phyloP scores from a whole-genome alignment of 176 grass and related monocot species.

The Guadua angustifolia region DNA sequence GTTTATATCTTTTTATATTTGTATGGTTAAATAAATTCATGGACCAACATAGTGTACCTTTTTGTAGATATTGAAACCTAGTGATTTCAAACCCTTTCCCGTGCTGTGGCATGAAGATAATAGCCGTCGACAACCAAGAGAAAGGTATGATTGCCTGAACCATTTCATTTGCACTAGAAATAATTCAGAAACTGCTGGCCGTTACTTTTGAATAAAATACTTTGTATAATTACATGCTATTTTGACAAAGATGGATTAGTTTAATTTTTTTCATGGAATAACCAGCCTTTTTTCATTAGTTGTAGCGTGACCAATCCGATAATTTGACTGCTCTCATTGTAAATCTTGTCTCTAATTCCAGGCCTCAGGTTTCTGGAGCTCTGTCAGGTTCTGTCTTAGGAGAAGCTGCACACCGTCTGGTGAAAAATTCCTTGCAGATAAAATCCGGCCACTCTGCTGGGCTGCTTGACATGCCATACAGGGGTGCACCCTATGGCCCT shows the following conservation, averaged over 20 bases:
- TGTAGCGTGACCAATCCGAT: constrained; percentile 27
- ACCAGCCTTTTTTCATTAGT: not conserved
- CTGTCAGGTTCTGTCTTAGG: constrained; percentile 83
- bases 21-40: constrained; percentile 23
- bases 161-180: constrained; percentile 3
- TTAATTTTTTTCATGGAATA: constrained; percentile 29
- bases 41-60: constrained; percentile 35
- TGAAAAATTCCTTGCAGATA: constrained; percentile 90
- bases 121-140: constrained; percentile 71
- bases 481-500: constrained; percentile 47
- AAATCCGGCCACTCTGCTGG: constrained; percentile 67
- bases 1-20: constrained; percentile 12
- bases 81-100: constrained; percentile 95
- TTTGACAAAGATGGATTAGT: constrained; percentile 27
- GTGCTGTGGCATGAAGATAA: constrained; percentile 94
- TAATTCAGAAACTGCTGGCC: constrained; percentile 12
- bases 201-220: not conserved
- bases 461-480: constrained; percentile 68
- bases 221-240: not conserved
- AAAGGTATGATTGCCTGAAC: constrained; percentile 64
- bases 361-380: constrained; percentile 79
- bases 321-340: constrained; percentile 20
- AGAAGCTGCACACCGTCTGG: constrained; percentile 85
- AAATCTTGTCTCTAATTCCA: constrained; percentile 43
- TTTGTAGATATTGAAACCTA: constrained; percentile 79